phyloP scores from a whole-genome alignment of 768 basidiomycete species.

The Leccinum variicolor region DNA sequence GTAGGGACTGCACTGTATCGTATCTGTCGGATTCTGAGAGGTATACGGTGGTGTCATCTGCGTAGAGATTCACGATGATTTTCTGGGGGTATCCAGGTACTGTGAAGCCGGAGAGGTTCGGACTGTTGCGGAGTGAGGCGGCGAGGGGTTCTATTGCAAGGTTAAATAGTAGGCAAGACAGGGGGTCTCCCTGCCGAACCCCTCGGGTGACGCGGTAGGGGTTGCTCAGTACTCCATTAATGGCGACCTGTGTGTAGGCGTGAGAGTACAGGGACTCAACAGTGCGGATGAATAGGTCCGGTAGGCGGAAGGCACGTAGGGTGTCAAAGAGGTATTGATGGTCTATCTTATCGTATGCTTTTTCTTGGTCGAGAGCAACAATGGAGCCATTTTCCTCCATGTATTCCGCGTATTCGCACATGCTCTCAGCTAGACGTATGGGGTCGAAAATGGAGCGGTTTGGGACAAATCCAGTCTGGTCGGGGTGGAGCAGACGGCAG shows the following conservation, averaged over 20 bases:
- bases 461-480: conserved; percentile 40
- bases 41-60: background rate
- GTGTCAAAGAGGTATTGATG: conserved; percentile 26
- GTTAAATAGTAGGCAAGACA: conserved; percentile 33
- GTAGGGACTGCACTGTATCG: fast-evolving
- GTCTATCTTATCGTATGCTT: conserved; percentile 34
- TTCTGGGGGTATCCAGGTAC: background rate
- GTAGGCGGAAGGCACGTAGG: background rate
- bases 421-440: conserved; percentile 22
- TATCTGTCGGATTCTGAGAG: background rate
- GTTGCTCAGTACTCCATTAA: background rate
- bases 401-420: conserved; percentile 15
- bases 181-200: conserved; percentile 34
- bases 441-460: conserved; percentile 30
- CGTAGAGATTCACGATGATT: background rate
- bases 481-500: conserved; percentile 6
- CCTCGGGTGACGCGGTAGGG: conserved; percentile 14
- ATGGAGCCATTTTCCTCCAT: conserved; percentile 27
- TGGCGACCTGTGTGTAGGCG: background rate
- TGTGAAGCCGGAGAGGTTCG: background rate
- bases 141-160: conserved; percentile 28
- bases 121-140: background rate
- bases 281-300: background rate
- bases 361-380: conserved; percentile 36
- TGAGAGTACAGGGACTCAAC: background rate